Conservation (phyloP, 495 filamentous ascomycete genomes). For the Annulohypoxylon bovei region DNA sequence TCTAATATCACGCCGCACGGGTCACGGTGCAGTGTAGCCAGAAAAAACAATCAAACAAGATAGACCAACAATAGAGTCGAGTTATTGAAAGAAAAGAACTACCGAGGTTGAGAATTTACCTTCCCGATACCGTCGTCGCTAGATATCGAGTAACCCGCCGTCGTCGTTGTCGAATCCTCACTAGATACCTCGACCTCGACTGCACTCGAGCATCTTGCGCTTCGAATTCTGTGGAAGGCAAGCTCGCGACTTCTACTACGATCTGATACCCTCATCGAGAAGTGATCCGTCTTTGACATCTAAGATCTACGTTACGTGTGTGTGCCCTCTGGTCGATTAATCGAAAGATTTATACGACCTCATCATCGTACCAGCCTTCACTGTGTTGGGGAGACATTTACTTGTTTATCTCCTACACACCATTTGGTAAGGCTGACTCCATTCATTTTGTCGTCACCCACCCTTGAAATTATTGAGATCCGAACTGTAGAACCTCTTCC, state of each 20-base stretch:
- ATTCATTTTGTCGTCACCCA: constrained; percentile 9
- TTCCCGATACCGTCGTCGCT: constrained; percentile 43
- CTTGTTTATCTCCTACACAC: constrained; percentile 90
- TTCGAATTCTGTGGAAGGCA: constrained; percentile 41
- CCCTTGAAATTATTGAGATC: not conserved
- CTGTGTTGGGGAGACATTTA: constrained; percentile 92
- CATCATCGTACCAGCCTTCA: constrained; percentile 49
- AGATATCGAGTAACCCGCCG: constrained; percentile 39
- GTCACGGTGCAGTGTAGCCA: constrained; percentile 48
- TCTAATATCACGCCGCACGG: constrained; percentile 39
- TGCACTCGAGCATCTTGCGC: constrained; percentile 42
- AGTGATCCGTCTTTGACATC: constrained; percentile 25
- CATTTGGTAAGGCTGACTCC: constrained; percentile 70
- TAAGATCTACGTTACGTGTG: constrained; percentile 41
- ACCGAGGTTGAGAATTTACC: constrained; percentile 22
- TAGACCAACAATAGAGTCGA: constrained; percentile 49
- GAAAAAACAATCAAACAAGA: constrained; percentile 22
- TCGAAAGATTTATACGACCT: constrained; percentile 52
- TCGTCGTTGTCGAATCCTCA: constrained; percentile 43
- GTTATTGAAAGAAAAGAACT: constrained; percentile 28
- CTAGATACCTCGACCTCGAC: constrained; percentile 45
- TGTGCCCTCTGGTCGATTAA: constrained; percentile 38
- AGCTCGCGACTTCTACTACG: constrained; percentile 23
- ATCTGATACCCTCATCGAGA: constrained; percentile 26
- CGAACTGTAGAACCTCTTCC: not conserved